Conservation (phyloP, 1,284 basidiomycete species). For the Ganoderma leucocontextum region DNA sequence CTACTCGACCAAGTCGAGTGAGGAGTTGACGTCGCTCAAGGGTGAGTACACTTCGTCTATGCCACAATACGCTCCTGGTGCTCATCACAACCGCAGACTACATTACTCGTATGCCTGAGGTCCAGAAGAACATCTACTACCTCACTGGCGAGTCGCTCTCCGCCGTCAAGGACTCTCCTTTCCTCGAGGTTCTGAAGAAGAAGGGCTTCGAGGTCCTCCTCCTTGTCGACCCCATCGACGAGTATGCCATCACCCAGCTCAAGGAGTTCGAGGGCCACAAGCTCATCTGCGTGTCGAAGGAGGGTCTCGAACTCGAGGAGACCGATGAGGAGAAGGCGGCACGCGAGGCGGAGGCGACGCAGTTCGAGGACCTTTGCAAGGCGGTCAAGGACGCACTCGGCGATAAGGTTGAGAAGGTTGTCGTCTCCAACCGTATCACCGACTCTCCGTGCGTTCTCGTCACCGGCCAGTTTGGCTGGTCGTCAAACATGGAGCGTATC, state of each 20-base stretch:
- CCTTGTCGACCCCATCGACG: slow-evolving; percentile 98
- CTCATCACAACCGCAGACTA: slow-evolving; percentile 72
- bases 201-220: slow-evolving; percentile 99
- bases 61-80: background rate
- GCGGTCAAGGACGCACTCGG: slow-evolving; percentile 98
- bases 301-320: slow-evolving; percentile 8
- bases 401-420: slow-evolving; percentile 99
- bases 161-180: slow-evolving; percentile 93
- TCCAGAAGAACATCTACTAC: slow-evolving; percentile 99
- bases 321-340: slow-evolving; percentile 92
- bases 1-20: slow-evolving; percentile 94
- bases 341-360: slow-evolving; percentile 89
- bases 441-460: slow-evolving; percentile 97
- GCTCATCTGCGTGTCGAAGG: slow-evolving; percentile 89
- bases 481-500: slow-evolving; percentile 99
- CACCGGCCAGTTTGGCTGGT: slow-evolving; percentile 99
- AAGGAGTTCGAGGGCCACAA: slow-evolving; percentile 99
- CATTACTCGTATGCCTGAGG: slow-evolving; percentile 99
- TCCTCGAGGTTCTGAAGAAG: slow-evolving; percentile 99
- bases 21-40: slow-evolving; percentile 96
- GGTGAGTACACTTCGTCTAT: slow-evolving; percentile 54
- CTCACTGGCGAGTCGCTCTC: slow-evolving; percentile 98
- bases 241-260: slow-evolving; percentile 97
- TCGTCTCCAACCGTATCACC: slow-evolving; percentile 97
- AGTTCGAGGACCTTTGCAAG: slow-evolving; percentile 91